These are phyloP conservation scores for Cucumis melo DNA, from an alignment of 306 rosid species.

Conservation along the genomic window DNA sequence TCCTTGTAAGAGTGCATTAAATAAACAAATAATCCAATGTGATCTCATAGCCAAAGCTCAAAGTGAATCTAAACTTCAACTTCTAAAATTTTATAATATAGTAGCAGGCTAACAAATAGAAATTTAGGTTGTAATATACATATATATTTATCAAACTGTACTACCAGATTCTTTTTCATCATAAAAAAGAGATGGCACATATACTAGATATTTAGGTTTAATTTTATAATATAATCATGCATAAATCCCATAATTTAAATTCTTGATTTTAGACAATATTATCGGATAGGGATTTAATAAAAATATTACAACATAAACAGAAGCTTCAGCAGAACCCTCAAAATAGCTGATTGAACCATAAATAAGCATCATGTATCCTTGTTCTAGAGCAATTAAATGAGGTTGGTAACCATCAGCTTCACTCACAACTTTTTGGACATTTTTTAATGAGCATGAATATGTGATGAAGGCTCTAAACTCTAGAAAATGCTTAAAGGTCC, in stretches of 20 bases:
- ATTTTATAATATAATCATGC: not conserved
- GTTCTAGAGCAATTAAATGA: slow-evolving; percentile 97
- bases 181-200: not conserved
- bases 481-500: too few species aligned
- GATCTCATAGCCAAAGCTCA: not conserved
- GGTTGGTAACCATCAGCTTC: slow-evolving; percentile 99
- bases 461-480: too few species aligned
- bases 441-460: too few species aligned
- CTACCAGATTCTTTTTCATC: not conserved
- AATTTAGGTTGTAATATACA: not conserved
- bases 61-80: not conserved
- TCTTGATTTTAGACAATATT: not conserved
- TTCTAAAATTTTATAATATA: not conserved
- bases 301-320: slow-evolving; percentile 87
- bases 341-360: slow-evolving; percentile 85
- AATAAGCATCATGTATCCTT: slow-evolving; percentile 94
- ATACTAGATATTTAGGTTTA: not conserved
- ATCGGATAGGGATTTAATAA: not conserved
- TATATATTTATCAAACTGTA: not conserved
- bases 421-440: slow-evolving; percentile 84
- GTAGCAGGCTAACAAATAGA: not conserved
- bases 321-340: slow-evolving; percentile 99
- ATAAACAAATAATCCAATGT: not conserved
- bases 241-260: not conserved
- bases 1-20: not conserved